Evolutionary conservation across 1,284 basidiomycete genomes (phyloP), one percentile per base, ranked within the genome.

Genomic region (Lentinus polychrous): DNA sequence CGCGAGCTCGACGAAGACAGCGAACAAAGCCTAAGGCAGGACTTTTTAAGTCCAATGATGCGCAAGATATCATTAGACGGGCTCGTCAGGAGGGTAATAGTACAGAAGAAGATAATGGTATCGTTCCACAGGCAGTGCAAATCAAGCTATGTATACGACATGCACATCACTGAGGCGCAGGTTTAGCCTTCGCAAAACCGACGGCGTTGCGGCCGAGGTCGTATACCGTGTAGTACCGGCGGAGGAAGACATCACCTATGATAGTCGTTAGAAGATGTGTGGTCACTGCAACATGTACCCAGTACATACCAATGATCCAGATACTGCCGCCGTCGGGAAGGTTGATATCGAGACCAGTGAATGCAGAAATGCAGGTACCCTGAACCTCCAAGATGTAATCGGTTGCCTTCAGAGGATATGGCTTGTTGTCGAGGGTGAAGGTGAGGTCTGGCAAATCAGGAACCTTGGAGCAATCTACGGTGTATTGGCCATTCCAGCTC

Each of bases 401-500:
- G 31, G 76, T 78, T 42, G 83, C 88, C 66, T 83, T 82, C 59
- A 98, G 72, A 8, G 84, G 73, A 73, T 91, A 98, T 7, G 79
- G 66, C 65, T 87, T 83, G 63, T 89, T 90, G 53, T 75, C 79
- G 58, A 97, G 93, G 65, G 75, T 80, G 75, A 99, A 87, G 2
- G 86, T 74, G 49, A 99, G 76, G 10, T 91, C 83, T n/a, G 96
- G 96, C 31, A 99, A 79, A 37, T 63, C 66, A 18, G 90, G 74
- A 54, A 99, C 85, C 63, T 81, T 92, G 52, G 79, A 71, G 65
- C 96, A 99, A 58, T 95, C 92, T 52, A 99, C 76, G 11, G 83
- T 85, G 67, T 95, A 96, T 69, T 96, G 94, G 36, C 94, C 94
- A 60, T 87, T 94, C 93, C 93, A 96, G 1, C 86, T 82, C 66